Evolutionary conservation across 2,329 filamentous ascomycete species (phyloP).

Genomic region (Arthrobotrys sphaeroides): DNA sequence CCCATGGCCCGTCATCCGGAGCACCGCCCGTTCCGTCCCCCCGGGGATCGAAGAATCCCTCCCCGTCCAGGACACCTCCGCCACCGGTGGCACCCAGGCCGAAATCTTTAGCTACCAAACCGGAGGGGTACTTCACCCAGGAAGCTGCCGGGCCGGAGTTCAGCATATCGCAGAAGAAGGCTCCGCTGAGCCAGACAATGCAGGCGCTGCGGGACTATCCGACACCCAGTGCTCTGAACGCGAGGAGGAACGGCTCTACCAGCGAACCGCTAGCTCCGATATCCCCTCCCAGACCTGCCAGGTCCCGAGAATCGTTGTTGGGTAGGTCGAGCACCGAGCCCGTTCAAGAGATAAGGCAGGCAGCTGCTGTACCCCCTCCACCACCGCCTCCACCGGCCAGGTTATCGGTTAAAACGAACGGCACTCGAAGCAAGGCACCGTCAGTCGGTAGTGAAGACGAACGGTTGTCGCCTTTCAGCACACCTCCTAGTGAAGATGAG

Average conservation of each 20-base stretch:
- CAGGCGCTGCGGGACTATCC: constrained; percentile 52
- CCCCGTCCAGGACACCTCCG: constrained; percentile 53
- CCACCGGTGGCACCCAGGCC: constrained; percentile 55
- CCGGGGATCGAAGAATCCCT: constrained; percentile 43
- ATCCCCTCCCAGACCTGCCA: constrained; percentile 47
- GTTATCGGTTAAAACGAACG: constrained; percentile 49
- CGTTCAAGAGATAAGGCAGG: constrained; percentile 17
- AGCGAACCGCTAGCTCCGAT: constrained; percentile 28
- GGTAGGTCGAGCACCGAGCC: constrained; percentile 19
- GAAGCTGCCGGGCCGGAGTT: constrained; percentile 32
- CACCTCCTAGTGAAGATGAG: constrained; percentile 57
- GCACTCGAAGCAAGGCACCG: constrained; percentile 35
- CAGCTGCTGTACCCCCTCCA: constrained; percentile 54
- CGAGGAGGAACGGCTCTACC: constrained; percentile 30
- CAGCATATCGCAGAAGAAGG: constrained; percentile 50
- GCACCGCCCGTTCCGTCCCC: constrained; percentile 42
- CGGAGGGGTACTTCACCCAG: constrained; percentile 33
- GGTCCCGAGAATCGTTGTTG: constrained; percentile 45
- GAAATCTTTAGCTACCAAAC: constrained; percentile 47
- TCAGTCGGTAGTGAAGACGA: constrained; percentile 55
- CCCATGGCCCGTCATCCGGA: neutral
- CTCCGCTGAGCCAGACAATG: constrained; percentile 48
- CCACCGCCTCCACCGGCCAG: constrained; percentile 55
- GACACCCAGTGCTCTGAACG: constrained; percentile 42
- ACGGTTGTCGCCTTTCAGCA: constrained; percentile 58